phyloP scores from a whole-genome alignment of 148 eudicot species.

The Nepenthes gracilis region DNA sequence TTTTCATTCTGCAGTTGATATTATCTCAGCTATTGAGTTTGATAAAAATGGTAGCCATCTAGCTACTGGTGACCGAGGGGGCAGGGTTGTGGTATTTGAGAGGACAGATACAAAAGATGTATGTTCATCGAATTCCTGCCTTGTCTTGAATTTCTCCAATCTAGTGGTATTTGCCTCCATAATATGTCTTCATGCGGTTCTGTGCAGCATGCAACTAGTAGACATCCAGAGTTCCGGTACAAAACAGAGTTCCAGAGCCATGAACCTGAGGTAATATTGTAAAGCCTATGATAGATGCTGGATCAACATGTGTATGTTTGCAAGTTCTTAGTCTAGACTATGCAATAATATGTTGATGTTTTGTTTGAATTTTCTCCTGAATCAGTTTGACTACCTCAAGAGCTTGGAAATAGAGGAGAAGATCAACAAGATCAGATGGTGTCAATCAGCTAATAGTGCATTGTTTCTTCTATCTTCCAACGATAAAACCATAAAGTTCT shows the following conservation, averaged over 20 bases:
- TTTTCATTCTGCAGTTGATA: constrained; percentile 39
- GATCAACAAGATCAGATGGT: constrained; percentile 98
- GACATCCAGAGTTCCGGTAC: constrained; percentile 96
- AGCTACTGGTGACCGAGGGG: constrained; percentile 60
- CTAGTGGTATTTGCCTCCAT: neutral
- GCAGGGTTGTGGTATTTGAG: constrained; percentile 51
- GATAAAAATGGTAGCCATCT: constrained; percentile 52
- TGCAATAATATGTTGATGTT: neutral
- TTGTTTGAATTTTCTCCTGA: constrained; percentile 7
- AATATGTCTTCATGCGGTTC: constrained; percentile 4
- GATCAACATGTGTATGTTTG: neutral
- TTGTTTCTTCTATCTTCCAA: constrained; percentile 92
- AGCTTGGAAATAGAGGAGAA: constrained; percentile 99
- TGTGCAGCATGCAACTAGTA: constrained; percentile 42
- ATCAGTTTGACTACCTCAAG: constrained; percentile 96
- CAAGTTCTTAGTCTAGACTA: neutral
- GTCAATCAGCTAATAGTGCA: constrained; percentile 87
- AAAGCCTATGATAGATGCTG: constrained; percentile 3
- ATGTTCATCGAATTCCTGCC: constrained; percentile 15
- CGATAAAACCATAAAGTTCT: constrained; percentile 90
- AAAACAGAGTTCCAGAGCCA: constrained; percentile 99
- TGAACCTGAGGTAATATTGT: constrained; percentile 84
- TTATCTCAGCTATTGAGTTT: constrained; percentile 54
- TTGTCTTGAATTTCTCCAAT: constrained; percentile 4
- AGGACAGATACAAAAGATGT: constrained; percentile 41